Evolutionary conservation across 192 early-diverging fungal species (phyloP).

Genomic region (Linnemannia elongata): DNA sequence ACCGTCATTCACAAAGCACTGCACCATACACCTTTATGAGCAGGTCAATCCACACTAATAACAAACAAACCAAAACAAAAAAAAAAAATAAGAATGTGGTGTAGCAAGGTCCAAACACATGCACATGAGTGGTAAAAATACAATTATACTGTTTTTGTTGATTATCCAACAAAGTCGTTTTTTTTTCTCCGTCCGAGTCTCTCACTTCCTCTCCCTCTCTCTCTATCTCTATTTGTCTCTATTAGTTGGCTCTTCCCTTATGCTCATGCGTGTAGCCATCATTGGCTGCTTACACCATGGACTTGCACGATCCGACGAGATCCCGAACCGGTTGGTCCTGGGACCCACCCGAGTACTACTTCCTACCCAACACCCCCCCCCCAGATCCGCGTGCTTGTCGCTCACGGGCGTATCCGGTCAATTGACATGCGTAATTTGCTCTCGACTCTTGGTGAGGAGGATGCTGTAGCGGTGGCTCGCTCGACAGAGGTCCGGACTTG

Average conservation of each 20-base stretch:
- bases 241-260: no score
- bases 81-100: not conserved
- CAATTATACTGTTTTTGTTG: not conserved
- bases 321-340: not conserved
- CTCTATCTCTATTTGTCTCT: no score
- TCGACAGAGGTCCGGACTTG: slow-evolving; percentile 3
- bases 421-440: not conserved
- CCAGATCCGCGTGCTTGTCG: not conserved
- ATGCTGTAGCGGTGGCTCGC: not conserved
- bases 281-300: no score
- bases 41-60: not conserved
- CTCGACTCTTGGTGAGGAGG: not conserved
- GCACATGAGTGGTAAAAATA: not conserved
- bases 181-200: not conserved
- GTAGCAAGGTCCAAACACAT: not conserved
- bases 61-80: not conserved
- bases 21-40: no score
- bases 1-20: no score
- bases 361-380: no score
- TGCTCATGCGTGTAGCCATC: no score
- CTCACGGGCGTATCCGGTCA: not conserved
- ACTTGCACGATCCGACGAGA: not conserved
- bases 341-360: no score
- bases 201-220: not conserved
- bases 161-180: not conserved